A percentile compares a stretch with the other conserved stretches of the same genome.
Evolutionary conservation across 2,329 filamentous ascomycete genomes (phyloP).

Genomic region (Leptoxyphium fumago): DNA sequence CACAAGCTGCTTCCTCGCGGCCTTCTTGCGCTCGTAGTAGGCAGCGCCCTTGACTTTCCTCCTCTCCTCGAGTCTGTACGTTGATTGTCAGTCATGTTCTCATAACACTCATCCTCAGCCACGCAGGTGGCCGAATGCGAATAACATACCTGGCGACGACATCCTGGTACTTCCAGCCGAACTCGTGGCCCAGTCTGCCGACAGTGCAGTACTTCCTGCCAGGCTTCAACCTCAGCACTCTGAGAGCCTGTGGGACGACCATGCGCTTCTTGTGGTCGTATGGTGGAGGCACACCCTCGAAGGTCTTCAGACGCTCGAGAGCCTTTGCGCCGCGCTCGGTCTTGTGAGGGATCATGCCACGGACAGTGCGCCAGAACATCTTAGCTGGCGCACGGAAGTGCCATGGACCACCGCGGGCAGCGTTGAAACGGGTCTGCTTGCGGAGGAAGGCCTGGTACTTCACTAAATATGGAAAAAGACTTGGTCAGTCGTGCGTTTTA

Average conservation of each 20-base stretch:
- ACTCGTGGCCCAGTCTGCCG: constrained; percentile 93
- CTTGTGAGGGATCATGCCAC: constrained; percentile 99
- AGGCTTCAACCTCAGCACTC: constrained; percentile 91
- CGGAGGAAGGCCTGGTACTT: constrained; percentile 99
- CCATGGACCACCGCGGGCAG: constrained; percentile 98
- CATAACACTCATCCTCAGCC: constrained; percentile 10
- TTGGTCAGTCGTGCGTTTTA: constrained; percentile 2
- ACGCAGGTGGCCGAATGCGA: background rate
- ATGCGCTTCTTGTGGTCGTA: constrained; percentile 99
- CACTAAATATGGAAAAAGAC: constrained; percentile 46
- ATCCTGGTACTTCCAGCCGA: constrained; percentile 99
- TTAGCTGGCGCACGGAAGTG: constrained; percentile 98
- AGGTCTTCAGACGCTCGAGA: constrained; percentile 97
- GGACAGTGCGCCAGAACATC: constrained; percentile 99
- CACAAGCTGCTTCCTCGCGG: constrained; percentile 73
- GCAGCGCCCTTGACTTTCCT: constrained; percentile 98
- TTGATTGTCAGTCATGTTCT: constrained; percentile 1
- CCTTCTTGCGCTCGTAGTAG: constrained; percentile 99
- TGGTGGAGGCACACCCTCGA: constrained; percentile 96
- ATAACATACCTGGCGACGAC: constrained; percentile 82
- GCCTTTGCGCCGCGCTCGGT: constrained; percentile 92
- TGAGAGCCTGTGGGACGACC: constrained; percentile 95
- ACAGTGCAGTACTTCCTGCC: constrained; percentile 99
- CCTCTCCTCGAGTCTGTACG: constrained; percentile 82
- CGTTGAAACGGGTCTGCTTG: constrained; percentile 99